Evolutionary conservation across 2,329 filamentous ascomycete species (phyloP).

Genomic region (Colletotrichum camelliae): DNA sequence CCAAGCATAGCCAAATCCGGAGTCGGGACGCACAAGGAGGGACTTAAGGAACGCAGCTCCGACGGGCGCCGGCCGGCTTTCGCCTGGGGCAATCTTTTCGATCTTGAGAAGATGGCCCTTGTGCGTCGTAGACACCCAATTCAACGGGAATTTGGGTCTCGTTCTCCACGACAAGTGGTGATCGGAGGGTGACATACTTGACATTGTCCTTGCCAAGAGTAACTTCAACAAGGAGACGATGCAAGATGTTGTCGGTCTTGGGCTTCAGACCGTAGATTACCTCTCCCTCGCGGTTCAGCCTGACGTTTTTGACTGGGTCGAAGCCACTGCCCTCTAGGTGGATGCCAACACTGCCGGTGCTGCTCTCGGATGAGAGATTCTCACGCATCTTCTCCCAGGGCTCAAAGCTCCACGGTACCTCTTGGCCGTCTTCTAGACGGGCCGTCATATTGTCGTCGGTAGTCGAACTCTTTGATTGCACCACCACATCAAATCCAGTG

Average conservation of each 20-base stretch:
- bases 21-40: conserved; percentile 86
- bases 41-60: conserved; percentile 91
- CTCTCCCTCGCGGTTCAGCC: conserved; percentile 93
- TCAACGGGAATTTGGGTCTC: conserved; percentile 96
- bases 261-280: conserved; percentile 88
- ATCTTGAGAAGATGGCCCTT: conserved; percentile 91
- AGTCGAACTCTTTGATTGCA: conserved; percentile 76
- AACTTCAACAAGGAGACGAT: conserved; percentile 91
- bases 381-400: conserved; percentile 97
- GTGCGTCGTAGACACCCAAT: conserved; percentile 85
- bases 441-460: conserved; percentile 75
- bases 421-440: conserved; percentile 85
- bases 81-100: conserved; percentile 94
- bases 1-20: conserved; percentile 97
- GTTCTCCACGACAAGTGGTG: conserved; percentile 91
- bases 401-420: conserved; percentile 95
- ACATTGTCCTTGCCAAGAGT: conserved; percentile 92
- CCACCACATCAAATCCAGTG: conserved; percentile 87
- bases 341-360: conserved; percentile 79
- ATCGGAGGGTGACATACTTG: conserved; percentile 96
- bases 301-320: conserved; percentile 85
- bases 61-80: conserved; percentile 87
- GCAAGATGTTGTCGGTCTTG: conserved; percentile 82
- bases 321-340: conserved; percentile 93
- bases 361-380: conserved; percentile 83